Conservation (phyloP, 805 yeast genomes). For the Metschnikowia kofuensis region DNA sequence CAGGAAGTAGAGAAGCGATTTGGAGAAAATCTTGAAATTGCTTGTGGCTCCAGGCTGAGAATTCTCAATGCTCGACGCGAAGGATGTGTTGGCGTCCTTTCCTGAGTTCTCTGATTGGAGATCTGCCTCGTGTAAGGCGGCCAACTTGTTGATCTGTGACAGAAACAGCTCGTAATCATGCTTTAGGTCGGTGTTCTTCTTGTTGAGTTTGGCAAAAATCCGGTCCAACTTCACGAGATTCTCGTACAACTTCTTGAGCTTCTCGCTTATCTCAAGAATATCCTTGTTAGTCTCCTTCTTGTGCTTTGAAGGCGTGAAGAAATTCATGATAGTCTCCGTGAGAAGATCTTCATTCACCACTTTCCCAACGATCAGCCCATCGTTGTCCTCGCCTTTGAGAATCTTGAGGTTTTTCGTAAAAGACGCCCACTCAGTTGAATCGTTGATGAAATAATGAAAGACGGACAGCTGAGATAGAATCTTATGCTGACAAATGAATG, state of each 20-base stretch:
- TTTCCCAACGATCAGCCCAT: slow-evolving; percentile 31
- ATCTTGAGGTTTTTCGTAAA: slow-evolving; percentile 56
- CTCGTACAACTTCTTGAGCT: slow-evolving; percentile 80
- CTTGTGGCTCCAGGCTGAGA: slow-evolving; percentile 18
- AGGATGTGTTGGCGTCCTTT: slow-evolving; percentile 25
- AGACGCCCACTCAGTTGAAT: slow-evolving; percentile 71
- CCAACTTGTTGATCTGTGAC: slow-evolving; percentile 64
- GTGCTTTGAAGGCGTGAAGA: slow-evolving; percentile 69
- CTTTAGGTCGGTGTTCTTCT: slow-evolving; percentile 69
- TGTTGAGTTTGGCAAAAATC: slow-evolving; percentile 68
- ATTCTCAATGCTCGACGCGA: slow-evolving; percentile 8
- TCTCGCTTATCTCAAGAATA: slow-evolving; percentile 62
- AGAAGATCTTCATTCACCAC: slow-evolving; percentile 67
- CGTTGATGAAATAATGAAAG: slow-evolving; percentile 64
- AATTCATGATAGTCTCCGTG: slow-evolving; percentile 91
- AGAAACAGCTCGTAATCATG: slow-evolving; percentile 72
- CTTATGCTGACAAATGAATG: slow-evolving; percentile 74
- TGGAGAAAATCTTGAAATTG: slow-evolving; percentile 37
- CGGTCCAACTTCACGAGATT: slow-evolving; percentile 76
- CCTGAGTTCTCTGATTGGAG: slow-evolving; percentile 19
- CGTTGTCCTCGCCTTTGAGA: slow-evolving; percentile 16
- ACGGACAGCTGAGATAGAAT: slow-evolving; percentile 64
- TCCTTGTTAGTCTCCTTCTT: slow-evolving; percentile 74
- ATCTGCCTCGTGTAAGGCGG: slow-evolving; percentile 47
- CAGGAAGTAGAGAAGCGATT: slow-evolving; percentile 34